These are phyloP conservation scores for Blastobotrys arbuscula DNA, from an alignment of 1,139 yeast genomes.

Conservation along the genomic window DNA sequence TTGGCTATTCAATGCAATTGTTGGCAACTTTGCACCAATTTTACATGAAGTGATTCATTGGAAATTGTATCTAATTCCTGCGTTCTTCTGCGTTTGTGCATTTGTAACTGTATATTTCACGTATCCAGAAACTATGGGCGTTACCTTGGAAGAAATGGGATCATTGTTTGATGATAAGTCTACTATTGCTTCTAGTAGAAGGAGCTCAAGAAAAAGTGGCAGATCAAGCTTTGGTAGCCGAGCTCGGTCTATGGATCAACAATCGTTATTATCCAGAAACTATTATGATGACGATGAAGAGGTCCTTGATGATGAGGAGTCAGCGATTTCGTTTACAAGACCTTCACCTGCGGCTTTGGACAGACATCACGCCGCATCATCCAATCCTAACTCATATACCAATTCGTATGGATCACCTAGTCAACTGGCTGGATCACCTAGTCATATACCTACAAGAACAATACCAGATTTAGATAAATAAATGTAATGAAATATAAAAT, in stretches of 20 bases:
- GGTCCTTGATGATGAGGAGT: conserved; percentile 1
- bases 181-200: conserved; percentile 21
- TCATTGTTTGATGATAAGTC: conserved; percentile 65
- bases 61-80: conserved; percentile 79
- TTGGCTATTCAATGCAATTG: conserved; percentile 92
- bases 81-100: conserved; percentile 67
- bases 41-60: conserved; percentile 71
- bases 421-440: neutral
- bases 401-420: neutral
- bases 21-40: conserved; percentile 87
- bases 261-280: conserved; percentile 5
- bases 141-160: conserved; percentile 85
- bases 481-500: neutral
- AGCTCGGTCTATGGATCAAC: conserved; percentile 1
- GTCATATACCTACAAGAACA: neutral
- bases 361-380: neutral
- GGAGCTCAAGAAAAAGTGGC: neutral
- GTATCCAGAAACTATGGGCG: conserved; percentile 89
- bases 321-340: neutral
- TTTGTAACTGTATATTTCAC: conserved; percentile 59
- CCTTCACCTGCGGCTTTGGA: conserved; percentile 3
- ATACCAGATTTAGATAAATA: neutral
- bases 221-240: too few relatives aligned
- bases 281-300: conserved; percentile 12
- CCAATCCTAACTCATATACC: neutral